A percentile compares a stretch with the other conserved stretches of the same genome.
These are phyloP conservation scores for Boletus rufocinnamomeus DNA, from an alignment of 768 basidiomycete genomes.

Conservation along the genomic window DNA sequence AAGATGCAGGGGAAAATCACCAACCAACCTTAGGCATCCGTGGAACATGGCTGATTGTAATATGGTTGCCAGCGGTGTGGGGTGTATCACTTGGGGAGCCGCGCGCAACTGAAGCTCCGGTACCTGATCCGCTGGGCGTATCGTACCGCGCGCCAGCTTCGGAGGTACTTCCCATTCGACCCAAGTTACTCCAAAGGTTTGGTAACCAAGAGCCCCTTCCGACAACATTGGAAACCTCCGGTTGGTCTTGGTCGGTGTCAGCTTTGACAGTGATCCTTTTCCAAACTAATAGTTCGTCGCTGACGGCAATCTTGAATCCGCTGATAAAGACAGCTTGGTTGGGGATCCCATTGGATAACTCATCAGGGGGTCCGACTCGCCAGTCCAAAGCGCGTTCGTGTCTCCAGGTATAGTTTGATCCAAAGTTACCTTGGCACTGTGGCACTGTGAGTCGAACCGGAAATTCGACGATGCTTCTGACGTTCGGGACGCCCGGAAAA, in stretches of 20 bases:
- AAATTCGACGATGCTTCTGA: background rate
- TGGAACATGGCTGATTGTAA: background rate
- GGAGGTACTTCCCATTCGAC: background rate
- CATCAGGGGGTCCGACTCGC: background rate
- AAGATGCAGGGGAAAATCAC: background rate
- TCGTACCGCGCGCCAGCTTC: background rate
- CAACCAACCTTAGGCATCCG: background rate
- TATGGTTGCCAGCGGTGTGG: background rate
- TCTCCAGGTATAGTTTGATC: background rate
- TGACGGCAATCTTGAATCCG: background rate
- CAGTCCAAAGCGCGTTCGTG: background rate
- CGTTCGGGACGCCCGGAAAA: background rate
- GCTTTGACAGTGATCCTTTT: background rate
- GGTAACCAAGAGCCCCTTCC: background rate
- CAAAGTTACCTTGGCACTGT: background rate
- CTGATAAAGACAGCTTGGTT: background rate
- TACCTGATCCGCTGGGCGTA: background rate
- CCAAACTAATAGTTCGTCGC: background rate
- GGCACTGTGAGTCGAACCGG: too few relatives aligned
- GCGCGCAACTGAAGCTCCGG: background rate
- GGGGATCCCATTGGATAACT: background rate
- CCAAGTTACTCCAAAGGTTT: background rate
- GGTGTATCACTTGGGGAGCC: background rate
- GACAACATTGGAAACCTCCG: background rate
- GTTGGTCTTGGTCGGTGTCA: background rate